Evolutionary conservation across 2,329 filamentous ascomycete genomes (phyloP).

Genomic region (Botrytis cinerea): DNA sequence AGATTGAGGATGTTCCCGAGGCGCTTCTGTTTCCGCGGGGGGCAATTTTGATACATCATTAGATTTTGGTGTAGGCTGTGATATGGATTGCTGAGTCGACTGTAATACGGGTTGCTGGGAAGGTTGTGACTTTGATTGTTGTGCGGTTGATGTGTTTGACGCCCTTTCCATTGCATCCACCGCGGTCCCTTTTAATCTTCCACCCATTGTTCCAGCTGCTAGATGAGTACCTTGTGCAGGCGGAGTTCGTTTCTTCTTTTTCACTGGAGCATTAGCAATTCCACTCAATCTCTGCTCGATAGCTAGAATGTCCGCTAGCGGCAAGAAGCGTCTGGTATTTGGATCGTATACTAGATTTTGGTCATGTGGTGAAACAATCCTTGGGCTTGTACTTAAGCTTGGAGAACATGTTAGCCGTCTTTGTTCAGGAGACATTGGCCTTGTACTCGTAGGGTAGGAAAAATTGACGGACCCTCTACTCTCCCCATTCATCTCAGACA

Average conservation of each 20-base stretch:
- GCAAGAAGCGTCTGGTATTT: slow-evolving; percentile 65
- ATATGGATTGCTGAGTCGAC: slow-evolving; percentile 25
- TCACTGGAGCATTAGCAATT: slow-evolving; percentile 46
- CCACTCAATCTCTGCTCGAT: slow-evolving; percentile 44
- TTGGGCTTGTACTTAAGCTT: slow-evolving; percentile 37
- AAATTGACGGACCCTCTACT: slow-evolving; percentile 53
- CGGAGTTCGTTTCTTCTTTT: slow-evolving; percentile 43
- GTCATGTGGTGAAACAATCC: slow-evolving; percentile 39
- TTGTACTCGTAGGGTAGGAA: slow-evolving; percentile 51
- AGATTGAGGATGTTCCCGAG: neutral
- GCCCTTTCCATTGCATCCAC: slow-evolving; percentile 42
- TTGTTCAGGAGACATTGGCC: slow-evolving; percentile 38
- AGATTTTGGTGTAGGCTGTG: slow-evolving; percentile 15
- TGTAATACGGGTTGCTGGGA: slow-evolving; percentile 24
- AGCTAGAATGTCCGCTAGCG: slow-evolving; percentile 48
- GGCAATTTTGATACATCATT: slow-evolving; percentile 15
- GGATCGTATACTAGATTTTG: slow-evolving; percentile 61
- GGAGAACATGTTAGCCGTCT: slow-evolving; percentile 41
- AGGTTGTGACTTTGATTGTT: slow-evolving; percentile 25
- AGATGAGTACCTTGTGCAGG: slow-evolving; percentile 45
- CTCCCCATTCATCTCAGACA: slow-evolving; percentile 45
- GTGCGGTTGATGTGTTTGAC: slow-evolving; percentile 23
- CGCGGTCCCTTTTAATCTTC: slow-evolving; percentile 52
- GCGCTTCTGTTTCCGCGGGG: slow-evolving; percentile 18
- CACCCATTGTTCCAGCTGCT: slow-evolving; percentile 54